Evolutionary conservation across 2,329 filamentous ascomycete species (phyloP), one percentile per base, ranked within the genome.

Genomic region (Pyrenochaeta sp.): DNA sequence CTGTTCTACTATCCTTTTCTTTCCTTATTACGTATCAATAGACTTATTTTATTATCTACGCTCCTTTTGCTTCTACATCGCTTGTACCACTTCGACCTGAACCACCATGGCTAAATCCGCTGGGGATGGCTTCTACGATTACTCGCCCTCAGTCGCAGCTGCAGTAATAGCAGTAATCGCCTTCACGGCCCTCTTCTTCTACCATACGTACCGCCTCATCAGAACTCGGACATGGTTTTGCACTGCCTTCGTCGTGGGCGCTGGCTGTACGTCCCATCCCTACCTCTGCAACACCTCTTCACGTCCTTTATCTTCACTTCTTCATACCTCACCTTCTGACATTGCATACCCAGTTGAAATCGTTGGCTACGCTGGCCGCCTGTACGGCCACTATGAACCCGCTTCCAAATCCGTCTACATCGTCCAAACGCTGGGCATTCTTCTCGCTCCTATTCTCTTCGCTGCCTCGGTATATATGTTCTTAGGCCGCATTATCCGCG

Each of bases 161-260:
- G 84, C 81, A 2, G 66, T 80, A n/a, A 74, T 83, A 12, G 82
- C 83, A 56, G 67, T 74, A 15, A 58, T 79, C 25, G 66, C 86
- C 7, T 86, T 86, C 64, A 48, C 65, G 5, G 25, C 77, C 6
- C 62, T 77, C 5, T 80, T 82, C 1, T 43, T 62, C 0, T 58
- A 71, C 2, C 82, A 85, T 56, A 56, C 61, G 0, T 81, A 72
- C 54, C 77, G 79, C 27, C 73, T 84, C 28, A 67, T 75, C 28
- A 77, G 71, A n/a, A 76, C 77, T 1, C 72, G 76, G 30, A 78
- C 77, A 15, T 84, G 81, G 78, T 86, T 83, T 62, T 83, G 83
- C 53, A 72, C 79, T 1, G 74, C 80, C 0, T 78, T 84, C 42
- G 62, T 79, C 8, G 64, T 82, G 1, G 82, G 82, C 0, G 79